Percentiles rank a stretch among this genome's conserved stretches.
phyloP scores from a whole-genome alignment of 2,329 filamentous ascomycete genomes.

The Zasmidium angulare region DNA sequence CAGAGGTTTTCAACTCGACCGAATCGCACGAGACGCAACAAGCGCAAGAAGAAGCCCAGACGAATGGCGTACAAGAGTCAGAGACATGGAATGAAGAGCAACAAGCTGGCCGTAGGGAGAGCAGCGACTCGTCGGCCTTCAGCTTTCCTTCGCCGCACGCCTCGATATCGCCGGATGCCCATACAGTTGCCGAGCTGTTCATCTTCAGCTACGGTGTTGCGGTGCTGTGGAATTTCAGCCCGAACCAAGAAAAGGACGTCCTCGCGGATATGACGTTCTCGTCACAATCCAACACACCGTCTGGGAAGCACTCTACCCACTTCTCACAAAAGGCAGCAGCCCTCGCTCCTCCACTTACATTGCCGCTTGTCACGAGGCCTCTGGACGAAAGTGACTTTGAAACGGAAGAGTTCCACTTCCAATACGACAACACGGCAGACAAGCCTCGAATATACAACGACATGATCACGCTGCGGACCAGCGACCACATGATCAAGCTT shows the following conservation, averaged over 20 bases:
- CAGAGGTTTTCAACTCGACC: slow-evolving; percentile 17
- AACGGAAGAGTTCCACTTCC: slow-evolving; percentile 97
- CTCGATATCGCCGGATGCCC: slow-evolving; percentile 66
- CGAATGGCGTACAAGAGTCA: slow-evolving; percentile 15
- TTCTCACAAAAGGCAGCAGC: slow-evolving; percentile 29
- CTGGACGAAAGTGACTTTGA: slow-evolving; percentile 89
- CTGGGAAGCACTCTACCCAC: slow-evolving; percentile 17
- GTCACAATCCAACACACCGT: slow-evolving; percentile 22
- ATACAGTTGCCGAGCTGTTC: slow-evolving; percentile 90
- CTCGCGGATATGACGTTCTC: slow-evolving; percentile 93
- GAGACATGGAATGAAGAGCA: slow-evolving; percentile 20
- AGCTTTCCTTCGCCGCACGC: slow-evolving; percentile 49
- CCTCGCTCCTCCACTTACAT: slow-evolving; percentile 42
- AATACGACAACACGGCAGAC: slow-evolving; percentile 84
- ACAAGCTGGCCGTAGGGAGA: slow-evolving; percentile 23
- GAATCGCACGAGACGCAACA: slow-evolving; percentile 16
- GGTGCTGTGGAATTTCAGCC: slow-evolving; percentile 98
- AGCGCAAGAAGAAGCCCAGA: slow-evolving; percentile 6
- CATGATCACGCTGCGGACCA: slow-evolving; percentile 94
- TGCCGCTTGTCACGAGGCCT: slow-evolving; percentile 73
- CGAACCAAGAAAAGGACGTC: slow-evolving; percentile 93
- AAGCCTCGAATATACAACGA: slow-evolving; percentile 95
- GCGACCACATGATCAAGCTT: slow-evolving; percentile 98
- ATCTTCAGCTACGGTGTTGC: slow-evolving; percentile 96
- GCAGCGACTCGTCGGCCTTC: slow-evolving; percentile 38